Evolutionary conservation across 2,329 filamentous ascomycete species (phyloP), one percentile per base, ranked within the genome.

Genomic region (Diaporthe ampelina): DNA sequence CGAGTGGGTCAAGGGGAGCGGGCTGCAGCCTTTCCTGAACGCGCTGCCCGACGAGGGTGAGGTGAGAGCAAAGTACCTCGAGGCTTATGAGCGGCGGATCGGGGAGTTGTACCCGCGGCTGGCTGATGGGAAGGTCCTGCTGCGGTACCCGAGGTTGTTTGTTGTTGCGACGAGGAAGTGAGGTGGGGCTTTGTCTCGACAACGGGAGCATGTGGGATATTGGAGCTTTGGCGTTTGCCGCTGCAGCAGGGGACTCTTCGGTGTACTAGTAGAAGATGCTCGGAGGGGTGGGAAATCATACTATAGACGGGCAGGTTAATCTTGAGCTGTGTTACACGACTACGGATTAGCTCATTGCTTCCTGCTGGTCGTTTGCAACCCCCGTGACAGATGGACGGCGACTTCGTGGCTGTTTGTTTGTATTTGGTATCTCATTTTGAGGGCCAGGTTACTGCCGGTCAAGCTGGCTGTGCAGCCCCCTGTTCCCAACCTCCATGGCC

Each of bases 401-500:
- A n/a, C n/a, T n/a, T 50, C 1, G 13, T 37, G 45, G 21, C 21
- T n/a, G 2, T 50, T 50, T 50, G 21, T 3, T 50, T 50, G 21
- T 3, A 50, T 50, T 50, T 50, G 45, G 61, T 17, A 4, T 37
- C 19, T 24, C 15, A 21, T 4, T 4, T 1, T 11, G 29, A 26
- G 7, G 11, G 4, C 45, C 11, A 13, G 8, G 17, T 40, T 8
- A 68, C 4, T 67, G 70, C 17, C 50, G 57, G 32, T 59, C 74
- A 57, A 94, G 79, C 80, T 94, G 91, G 32, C 88, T 89, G 79
- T 90, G 89, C 77, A 94, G 76, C 0, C 92, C 93, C 75, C 88
- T 89, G 82, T 92, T 94, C 0, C 89, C 88, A 17, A 94, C 88
- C 74, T 88, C 88, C 91, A 94, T 93, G 0, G 93, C 93, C 76